Evolutionary conservation across 148 eudicot genomes (phyloP), one percentile per base, ranked within the genome.

Genomic region (Camellia sinensis): DNA sequence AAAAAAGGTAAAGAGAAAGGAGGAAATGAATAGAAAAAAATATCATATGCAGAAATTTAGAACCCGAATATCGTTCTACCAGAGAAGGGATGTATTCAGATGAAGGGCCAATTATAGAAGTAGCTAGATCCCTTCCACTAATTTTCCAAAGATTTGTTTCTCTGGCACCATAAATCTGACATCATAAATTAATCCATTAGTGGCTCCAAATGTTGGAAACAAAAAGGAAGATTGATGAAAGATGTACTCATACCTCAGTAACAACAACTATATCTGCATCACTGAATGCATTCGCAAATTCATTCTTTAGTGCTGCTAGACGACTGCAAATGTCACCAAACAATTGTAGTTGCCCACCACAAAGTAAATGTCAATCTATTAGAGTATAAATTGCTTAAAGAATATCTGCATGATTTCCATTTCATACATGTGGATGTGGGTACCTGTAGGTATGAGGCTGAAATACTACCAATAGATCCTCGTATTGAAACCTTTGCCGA

Each of bases 361-460:
- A 48, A 48, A 48, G 52, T 48, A 69, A 18, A 21, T 57, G 17
- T 57, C 61, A 7, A 57, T 57, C 61, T 6, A 57, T 57, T 57
- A 14, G 3, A 14, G 3, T 57, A 48, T 57, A 10, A 57, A 57
- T 57, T 57, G 61, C 61, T 5, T 5, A 15, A 44, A 69, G 21
- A 10, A 5, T 22, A 69, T 43, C 19, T 69, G 73, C 44, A 69
- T 18, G 14, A 18, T 69, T 67, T 69, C 7, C 53, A 69, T 69
- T 43, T 44, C 50, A 17, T 69, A 11, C 43, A 29, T 29, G 37
- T 29, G 0, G 15, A 21, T 18, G 1, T 40, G 21, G 21, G 37
- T 59, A 75, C 78, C 78, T 75, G 67, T 78, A 78, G 8, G 73
- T 78, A 67, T 78, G 80, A 78, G 80, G 73, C 73, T 78, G 73